Base-by-base conservation (phyloP, 352 stramenopile species). In the Pythium aphanidermatum region DNA sequence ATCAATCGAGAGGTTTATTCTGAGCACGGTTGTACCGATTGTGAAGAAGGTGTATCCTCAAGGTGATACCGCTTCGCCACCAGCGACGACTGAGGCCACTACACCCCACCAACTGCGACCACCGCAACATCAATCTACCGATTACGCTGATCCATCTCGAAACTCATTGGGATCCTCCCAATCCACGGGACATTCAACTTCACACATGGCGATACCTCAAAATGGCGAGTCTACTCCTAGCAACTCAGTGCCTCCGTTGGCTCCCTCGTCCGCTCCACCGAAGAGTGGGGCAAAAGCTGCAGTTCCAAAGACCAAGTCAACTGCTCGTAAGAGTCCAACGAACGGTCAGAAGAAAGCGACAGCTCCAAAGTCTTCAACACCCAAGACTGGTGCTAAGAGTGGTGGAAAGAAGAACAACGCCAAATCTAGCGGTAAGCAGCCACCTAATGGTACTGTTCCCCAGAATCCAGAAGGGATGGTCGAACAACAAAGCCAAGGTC, bases 1-100 rank as follows among this genome's bases (percentile, higher is more conserved):
- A 17, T 85, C 82, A 9, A 92, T 94, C 26, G 82, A 94, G 44
- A 64, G 65, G 16, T 94, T 94, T 25, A 85, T 94, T 29, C 62
- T 81, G 33, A 79, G 69, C 35, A 88, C 77, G 3, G 76, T 94
- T 20, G 51, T 83, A 23, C 79, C 82, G 14, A 90, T 94, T 27
- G 75, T 90, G 3, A 63, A 63, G 17, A 86, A 86, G 43, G 70
- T 90, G 4, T 49, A 71, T 4, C 56, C 49, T 0, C 46, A 51
- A 34, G 16, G 20, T 32, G 3, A 32, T 37, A 19, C 55, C 21
- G 12, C 31, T 17, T 2, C 33, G n/a, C 23, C 40, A 23, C 13
- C 56, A 7, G 23, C 50, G 24, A 20, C 51, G 3, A 27, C 38
- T 19, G 28, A 51, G 14, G 20, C 43, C 16, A 9, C 30, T 14